Conservation (phyloP, 2,329 filamentous ascomycete genomes). For the Magnaporthales sp. region DNA sequence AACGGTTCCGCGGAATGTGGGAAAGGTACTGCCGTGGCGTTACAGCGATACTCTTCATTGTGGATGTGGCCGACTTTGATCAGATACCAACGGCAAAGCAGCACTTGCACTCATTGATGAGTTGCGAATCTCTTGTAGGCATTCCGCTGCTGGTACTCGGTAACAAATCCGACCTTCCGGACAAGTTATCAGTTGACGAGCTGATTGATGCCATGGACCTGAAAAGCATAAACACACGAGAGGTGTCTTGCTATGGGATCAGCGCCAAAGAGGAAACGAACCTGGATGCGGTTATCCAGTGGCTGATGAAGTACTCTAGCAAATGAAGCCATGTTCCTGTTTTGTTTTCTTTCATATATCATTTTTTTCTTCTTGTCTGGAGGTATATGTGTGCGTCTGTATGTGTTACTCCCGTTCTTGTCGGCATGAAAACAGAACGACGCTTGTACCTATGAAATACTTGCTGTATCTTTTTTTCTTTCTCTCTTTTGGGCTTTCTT, state of each 20-base stretch:
- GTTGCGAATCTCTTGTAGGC: conserved; percentile 73
- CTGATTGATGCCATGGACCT: conserved; percentile 88
- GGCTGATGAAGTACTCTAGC: conserved; percentile 78
- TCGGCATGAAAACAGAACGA: not conserved
- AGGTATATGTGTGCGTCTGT: conserved; percentile 2
- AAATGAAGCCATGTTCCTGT: conserved; percentile 38
- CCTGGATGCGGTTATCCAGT: conserved; percentile 91
- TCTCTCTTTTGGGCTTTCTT: conserved; percentile 1
- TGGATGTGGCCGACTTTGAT: conserved; percentile 83
- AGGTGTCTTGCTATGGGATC: conserved; percentile 98
- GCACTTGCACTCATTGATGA: conserved; percentile 83
- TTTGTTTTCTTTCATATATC: not conserved
- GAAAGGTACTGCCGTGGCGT: conserved; percentile 96
- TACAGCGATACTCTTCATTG: conserved; percentile 96
- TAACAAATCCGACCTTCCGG: conserved; percentile 93
- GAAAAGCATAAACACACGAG: conserved; percentile 79
- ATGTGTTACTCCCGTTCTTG: not conserved
- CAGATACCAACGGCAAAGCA: conserved; percentile 80
- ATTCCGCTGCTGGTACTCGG: conserved; percentile 92
- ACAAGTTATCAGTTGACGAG: conserved; percentile 87
- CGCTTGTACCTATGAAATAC: not conserved
- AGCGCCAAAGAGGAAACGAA: conserved; percentile 99
- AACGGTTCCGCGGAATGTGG: conserved; percentile 97
- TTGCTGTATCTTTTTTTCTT: not conserved
- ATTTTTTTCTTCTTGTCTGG: not conserved